Base-by-base conservation (phyloP, 495 filamentous ascomycete genomes). In the Collariella sp. region DNA sequence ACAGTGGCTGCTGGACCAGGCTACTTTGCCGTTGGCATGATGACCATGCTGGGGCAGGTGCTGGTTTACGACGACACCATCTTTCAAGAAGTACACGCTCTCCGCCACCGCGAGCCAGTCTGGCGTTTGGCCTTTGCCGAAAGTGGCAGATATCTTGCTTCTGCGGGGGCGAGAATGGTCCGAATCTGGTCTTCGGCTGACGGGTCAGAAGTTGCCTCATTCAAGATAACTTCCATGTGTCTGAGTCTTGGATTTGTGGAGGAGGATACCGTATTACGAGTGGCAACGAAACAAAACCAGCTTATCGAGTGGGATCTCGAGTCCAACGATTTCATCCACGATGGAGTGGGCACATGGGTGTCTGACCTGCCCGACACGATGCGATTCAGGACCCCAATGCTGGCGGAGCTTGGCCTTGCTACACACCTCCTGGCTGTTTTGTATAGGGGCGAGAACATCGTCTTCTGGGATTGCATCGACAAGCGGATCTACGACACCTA, bases 231-330 rank as follows among this genome's bases (percentile, higher is more conserved):
- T 16, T 42, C 43, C 2, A 16, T 57, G 13, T 61, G 59, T 36
- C 24, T 62, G 16, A 49, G 50, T 0, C 23, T 69, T 5, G 48
- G 22, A 1, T 54, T 69, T 15, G 36, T 40, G 9, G 58, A 64
- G 23, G 49, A 58, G 20, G 55, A 69, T 31, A 36, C 55, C 12
- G 45, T 60, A 13, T 35, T 69, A 18, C 39, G 66, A 7, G 50
- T 56, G 18, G 58, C 57, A 5, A 47, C 54, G 5, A 53, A 50
- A 18, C 56, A 58, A 20, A 64, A 66, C 22, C 19, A 50, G 0
- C 16, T 69, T 5, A 34, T 54, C 13, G 43, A 58, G 5, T 69
- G 65, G 65, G 58, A 66, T 46, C 46, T 69, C 16, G 20, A 42
- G n/a, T 18, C 31, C 0, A 50, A 38, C 3, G 56, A 55, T 7